Evolutionary conservation across 2,329 filamentous ascomycete genomes (phyloP), one percentile per base, ranked within the genome.

Genomic region (Dendrostoma leiphaemia): DNA sequence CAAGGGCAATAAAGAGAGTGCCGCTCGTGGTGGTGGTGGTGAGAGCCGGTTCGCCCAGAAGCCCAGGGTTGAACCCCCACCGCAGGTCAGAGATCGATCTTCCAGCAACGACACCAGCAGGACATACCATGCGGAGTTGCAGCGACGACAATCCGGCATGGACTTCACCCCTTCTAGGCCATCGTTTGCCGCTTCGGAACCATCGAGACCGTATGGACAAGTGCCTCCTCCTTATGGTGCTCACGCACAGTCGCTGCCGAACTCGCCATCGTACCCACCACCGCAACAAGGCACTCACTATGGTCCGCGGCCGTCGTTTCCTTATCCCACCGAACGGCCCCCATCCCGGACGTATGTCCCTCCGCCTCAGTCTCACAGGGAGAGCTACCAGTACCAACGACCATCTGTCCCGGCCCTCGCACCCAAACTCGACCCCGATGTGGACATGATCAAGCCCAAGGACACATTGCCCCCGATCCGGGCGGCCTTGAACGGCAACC

Each of bases 101-200:
- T 67, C 61, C 66, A 60, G 63, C 62, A 59, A 61, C 54, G 67
- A 67, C 44, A 68, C 67, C 51, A 61, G 65, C 46, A 62, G 63
- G 1, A 65, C 69, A 1, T 71, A 66, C 51, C 59, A 61, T 7
- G 56, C 61, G 21, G 65, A 68, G 12, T 32, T 62, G 7, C 63
- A 65, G 46, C 67, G 69, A 19, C 65, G 69, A 6, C 65, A 65
- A 6, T 71, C 69, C 0, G 63, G 62, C 21, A 60, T 56, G 35
- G 69, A 71, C 26, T 69, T 69, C 48, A 63, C 61, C 23, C 59
- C 69, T 9, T 63, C 64, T 31, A 67, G 64, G 35, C 62, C 65
- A 0, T 56, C 62, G 3, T 63, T 65, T 32, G 38, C 50, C n/a
- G 35, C 56, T 3, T 51, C 59, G 17, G 54, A 58, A 6, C 47